Percentiles rank a stretch among this genome's conserved stretches.
Conservation (phyloP, 108 stramenopile species). For the Skeletonema grethae region DNA sequence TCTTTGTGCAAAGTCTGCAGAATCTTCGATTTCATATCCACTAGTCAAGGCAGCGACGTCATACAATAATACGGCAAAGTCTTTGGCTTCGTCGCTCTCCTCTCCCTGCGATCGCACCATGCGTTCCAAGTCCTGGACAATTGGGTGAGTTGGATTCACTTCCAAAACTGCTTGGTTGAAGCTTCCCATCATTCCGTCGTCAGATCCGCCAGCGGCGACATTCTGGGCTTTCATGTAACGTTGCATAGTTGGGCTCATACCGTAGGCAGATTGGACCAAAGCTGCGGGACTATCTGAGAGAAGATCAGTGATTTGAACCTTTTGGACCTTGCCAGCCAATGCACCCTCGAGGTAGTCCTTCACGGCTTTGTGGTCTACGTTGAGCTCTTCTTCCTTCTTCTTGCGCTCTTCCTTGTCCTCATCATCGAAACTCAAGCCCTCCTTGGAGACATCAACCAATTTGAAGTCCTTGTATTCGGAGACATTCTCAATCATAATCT, state of each 20-base stretch:
- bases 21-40: constrained; percentile 93
- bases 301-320: constrained; percentile 86
- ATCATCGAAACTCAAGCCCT: constrained; percentile 81
- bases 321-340: constrained; percentile 83
- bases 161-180: constrained; percentile 93
- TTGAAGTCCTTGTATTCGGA: constrained; percentile 82
- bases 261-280: constrained; percentile 94
- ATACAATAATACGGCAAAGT: constrained; percentile 84
- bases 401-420: constrained; percentile 89
- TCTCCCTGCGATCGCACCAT: constrained; percentile 61
- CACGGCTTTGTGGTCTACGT: constrained; percentile 65
- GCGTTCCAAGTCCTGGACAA: constrained; percentile 78
- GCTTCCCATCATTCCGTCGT: constrained; percentile 52
- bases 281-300: constrained; percentile 91
- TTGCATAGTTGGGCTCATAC: constrained; percentile 98
- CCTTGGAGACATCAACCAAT: constrained; percentile 92
- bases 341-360: constrained; percentile 82
- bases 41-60: constrained; percentile 96
- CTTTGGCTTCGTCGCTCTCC: constrained; percentile 63
- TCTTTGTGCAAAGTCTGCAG: constrained; percentile 81
- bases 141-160: constrained; percentile 94
- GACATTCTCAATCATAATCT: constrained; percentile 93
- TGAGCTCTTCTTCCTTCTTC: constrained; percentile 86
- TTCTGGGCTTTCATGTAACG: constrained; percentile 97
- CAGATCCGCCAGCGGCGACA: constrained; percentile 85